Evolutionary conservation across 192 early-diverging fungal genomes (phyloP).

Genomic region (Ambispora gerdemannii): DNA sequence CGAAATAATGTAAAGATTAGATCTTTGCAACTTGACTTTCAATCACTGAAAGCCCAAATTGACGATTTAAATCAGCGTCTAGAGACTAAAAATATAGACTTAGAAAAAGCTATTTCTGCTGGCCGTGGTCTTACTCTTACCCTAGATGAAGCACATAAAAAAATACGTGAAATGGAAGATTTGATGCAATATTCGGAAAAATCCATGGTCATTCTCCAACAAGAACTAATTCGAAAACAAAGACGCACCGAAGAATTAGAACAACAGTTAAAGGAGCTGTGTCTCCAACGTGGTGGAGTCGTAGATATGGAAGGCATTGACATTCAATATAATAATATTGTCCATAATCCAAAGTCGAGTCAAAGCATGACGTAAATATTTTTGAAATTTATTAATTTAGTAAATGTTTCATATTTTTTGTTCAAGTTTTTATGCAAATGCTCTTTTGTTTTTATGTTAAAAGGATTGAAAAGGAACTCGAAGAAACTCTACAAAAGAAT

Average conservation of each 20-base stretch:
- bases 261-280: background rate
- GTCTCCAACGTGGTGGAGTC: background rate
- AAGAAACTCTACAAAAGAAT: slow-evolving; percentile 4
- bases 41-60: slow-evolving; percentile 9
- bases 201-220: background rate
- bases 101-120: background rate
- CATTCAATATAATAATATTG: background rate
- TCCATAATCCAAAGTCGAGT: background rate
- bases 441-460: background rate
- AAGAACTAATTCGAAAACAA: slow-evolving; percentile 8
- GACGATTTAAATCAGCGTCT: slow-evolving; percentile 6
- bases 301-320: background rate
- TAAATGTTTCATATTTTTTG: background rate
- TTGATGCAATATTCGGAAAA: slow-evolving; percentile 2
- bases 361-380: slow-evolving; percentile 5
- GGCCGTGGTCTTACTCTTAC: background rate
- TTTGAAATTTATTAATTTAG: background rate
- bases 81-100: slow-evolving; percentile 2
- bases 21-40: background rate
- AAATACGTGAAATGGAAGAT: slow-evolving; percentile 13
- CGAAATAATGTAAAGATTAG: background rate
- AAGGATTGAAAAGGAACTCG: slow-evolving; percentile 13
- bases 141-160: background rate
- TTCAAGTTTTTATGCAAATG: background rate
- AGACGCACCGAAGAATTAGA: background rate